Percentiles rank a stretch among this genome's conserved stretches.
Evolutionary conservation across 2,329 filamentous ascomycete species (phyloP).

Genomic region (Alternaria panax): DNA sequence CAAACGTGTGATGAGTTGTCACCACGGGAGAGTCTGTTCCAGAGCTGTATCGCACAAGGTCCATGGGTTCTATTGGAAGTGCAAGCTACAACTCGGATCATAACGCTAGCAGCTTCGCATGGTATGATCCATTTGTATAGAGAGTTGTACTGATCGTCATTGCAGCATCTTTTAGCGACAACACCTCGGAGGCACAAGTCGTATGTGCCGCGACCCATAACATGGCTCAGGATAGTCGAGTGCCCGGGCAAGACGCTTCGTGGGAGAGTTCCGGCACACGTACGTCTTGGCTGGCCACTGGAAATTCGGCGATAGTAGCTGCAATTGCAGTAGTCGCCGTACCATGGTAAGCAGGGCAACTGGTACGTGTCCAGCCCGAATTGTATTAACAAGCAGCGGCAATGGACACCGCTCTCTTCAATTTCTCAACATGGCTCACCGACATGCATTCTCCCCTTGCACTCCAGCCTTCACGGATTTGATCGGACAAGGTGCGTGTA

Average conservation of each 20-base stretch:
- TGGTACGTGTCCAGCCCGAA: background rate
- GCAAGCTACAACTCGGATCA: background rate
- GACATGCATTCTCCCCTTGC: background rate
- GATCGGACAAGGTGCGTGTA: background rate
- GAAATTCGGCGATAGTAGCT: background rate
- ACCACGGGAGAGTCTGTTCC: background rate
- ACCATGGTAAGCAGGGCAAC: background rate
- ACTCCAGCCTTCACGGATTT: background rate
- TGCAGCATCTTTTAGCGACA: background rate
- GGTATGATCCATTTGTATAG: background rate
- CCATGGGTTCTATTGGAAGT: background rate
- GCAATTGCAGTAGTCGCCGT: background rate
- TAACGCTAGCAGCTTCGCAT: background rate
- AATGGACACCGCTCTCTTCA: background rate
- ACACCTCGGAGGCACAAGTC: background rate
- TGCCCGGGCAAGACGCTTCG: background rate
- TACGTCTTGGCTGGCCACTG: background rate
- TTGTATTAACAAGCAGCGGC: background rate
- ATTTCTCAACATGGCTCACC: background rate
- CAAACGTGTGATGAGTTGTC: background rate
- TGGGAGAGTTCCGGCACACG: background rate
- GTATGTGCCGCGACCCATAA: background rate
- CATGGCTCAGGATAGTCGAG: background rate
- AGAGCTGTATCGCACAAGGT: background rate
- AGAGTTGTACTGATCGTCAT: slow-evolving; percentile 1